Base-by-base conservation (phyloP, 352 stramenopile genomes). In the Phytophthora europaea region DNA sequence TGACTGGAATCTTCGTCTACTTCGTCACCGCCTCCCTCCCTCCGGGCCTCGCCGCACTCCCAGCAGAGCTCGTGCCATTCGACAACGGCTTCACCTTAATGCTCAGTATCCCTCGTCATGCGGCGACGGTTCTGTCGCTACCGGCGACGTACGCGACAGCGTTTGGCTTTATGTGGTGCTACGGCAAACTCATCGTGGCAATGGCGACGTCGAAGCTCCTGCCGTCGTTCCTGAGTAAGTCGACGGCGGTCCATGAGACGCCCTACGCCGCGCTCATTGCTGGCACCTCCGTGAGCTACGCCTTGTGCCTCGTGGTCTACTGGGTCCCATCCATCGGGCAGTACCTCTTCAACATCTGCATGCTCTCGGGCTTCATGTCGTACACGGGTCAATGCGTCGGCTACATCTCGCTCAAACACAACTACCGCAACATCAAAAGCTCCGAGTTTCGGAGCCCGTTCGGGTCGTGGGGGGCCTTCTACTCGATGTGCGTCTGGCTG, bases 111-210 rank as follows among this genome's bases (percentile, higher is more conserved):
- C 51, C 51, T 6, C 51, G 58, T 0, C 31, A 62, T 3, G 8
- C 50, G 4, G 79, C 81, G 2, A 87, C 70, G 5, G 31, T 87
- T 28, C 23, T 88, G 1, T 89, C 81, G 18, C 38, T 88, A 1
- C 81, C 81, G 4, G 83, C 81, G 2, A 90, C 81, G 1, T 90
- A 84, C 64, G 79, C 79, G 3, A 90, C 78, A 4, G 80, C 78
- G 6, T 87, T 82, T 53, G 82, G 79, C 0, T 89, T 89, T 50
- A 85, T 90, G 61, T 88, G 82, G 70, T 85, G 76, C 34, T 89
- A 88, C 59, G 80, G 80, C 1, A 87, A 87, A 50, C 67, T 90
- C 5, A 83, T 90, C 10, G 53, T 73, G 2, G 71, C 81, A 12
- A 88, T 90, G 81, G 83, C 81, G 0, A 76, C 58, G 16, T 90